Evolutionary conservation across 2,329 filamentous ascomycete species (phyloP).

Genomic region (Penicillium psychrosexuale): DNA sequence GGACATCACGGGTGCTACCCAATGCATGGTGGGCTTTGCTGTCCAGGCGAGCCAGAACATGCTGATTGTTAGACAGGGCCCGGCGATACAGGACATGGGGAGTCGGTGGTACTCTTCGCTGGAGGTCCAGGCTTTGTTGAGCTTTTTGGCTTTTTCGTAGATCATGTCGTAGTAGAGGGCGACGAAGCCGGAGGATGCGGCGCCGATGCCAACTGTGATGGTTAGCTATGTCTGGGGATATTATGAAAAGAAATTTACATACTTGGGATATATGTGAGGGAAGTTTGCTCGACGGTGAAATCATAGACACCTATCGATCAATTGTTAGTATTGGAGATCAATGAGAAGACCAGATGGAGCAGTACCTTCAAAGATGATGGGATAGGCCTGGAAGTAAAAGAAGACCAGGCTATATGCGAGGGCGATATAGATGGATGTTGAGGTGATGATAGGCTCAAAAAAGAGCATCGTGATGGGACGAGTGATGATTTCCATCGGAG

Average conservation of each 20-base stretch:
- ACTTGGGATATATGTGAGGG: conserved; percentile 65
- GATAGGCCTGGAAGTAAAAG: conserved; percentile 75
- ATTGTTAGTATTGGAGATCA: neutral
- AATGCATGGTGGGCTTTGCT: conserved; percentile 48
- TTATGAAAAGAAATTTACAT: conserved; percentile 1
- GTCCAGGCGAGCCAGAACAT: conserved; percentile 61
- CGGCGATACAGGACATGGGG: conserved; percentile 68
- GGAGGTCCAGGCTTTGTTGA: conserved; percentile 55
- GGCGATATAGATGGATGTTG: conserved; percentile 67
- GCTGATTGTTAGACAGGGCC: conserved; percentile 56
- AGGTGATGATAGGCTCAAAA: conserved; percentile 70
- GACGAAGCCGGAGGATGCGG: conserved; percentile 56
- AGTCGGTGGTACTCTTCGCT: conserved; percentile 62
- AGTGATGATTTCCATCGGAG: conserved; percentile 67
- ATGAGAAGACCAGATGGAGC: fast-evolving
- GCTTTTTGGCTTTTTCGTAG: conserved; percentile 52
- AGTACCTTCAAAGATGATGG: conserved; percentile 61
- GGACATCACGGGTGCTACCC: conserved; percentile 57
- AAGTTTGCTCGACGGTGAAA: conserved; percentile 62
- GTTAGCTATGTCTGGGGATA: neutral
- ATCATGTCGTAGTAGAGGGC: conserved; percentile 65
- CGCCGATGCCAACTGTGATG: conserved; percentile 57
- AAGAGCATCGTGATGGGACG: conserved; percentile 69
- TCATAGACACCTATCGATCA: conserved; percentile 52
- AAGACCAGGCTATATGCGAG: conserved; percentile 66